Base-by-base conservation (phyloP, 257 asterid species). In the Salvia rosmarinus region DNA sequence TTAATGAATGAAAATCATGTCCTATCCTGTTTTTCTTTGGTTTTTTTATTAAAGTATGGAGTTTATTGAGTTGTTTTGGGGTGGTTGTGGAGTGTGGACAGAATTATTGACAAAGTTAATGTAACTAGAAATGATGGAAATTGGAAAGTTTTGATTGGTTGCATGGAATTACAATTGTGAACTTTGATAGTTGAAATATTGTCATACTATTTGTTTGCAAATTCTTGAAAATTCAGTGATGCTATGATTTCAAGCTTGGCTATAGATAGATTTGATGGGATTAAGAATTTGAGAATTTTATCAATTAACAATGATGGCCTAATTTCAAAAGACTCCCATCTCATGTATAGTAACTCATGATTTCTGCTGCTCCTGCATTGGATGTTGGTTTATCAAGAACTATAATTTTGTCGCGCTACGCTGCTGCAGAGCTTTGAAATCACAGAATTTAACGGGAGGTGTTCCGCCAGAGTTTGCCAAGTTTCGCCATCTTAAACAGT, bases 351-450 rank as follows among this genome's bases (percentile, higher is more conserved):
- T 19, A 3, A 2, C 6, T 4, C 46, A 73, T 39, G 11, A 43
- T 59, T 66, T 30, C 60, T 42, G 34, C 19, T 51, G 58, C 28
- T 76, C 6, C 57, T 35, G 35, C 21, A 6, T 64, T 16, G 19
- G 32, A 51, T 42, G 23, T 40, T 58, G 55, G 6, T 54, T 46
- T 11, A 19, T 59, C 46, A 28, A 21, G 4, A 16, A 28, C 55
- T 57, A 58, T 79, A 46, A 79, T 51, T 52, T 58, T 44, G 62
- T 55, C 71, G 54, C 67, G 30, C 58, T 64, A 43, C 37, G 34
- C 23, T 74, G 60, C 67, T 77, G 76, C 87, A 94, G 98, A 80
- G 88, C 96, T 76, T 76, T 94, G 88, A 94, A 90, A 82, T 85
- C 80, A n/a, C 97, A 89, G 77, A 94, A 94, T 73, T 72, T 86